Base-by-base conservation (phyloP, 1,284 basidiomycete genomes). In the Mycosarcoma maydis region DNA sequence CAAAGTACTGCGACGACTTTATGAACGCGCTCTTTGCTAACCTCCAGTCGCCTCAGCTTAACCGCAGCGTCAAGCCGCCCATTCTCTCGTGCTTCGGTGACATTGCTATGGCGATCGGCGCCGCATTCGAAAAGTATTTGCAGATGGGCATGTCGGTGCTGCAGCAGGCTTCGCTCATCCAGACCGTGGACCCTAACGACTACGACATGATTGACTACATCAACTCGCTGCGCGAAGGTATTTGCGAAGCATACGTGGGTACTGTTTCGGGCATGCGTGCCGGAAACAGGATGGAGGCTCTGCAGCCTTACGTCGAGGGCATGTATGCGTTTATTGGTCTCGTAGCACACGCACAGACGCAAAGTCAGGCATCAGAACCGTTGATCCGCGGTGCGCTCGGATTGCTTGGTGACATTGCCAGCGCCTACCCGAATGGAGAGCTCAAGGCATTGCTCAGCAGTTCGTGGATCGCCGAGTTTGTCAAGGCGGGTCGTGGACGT, bases 71-170 rank as follows among this genome's bases (percentile, higher is more conserved):
- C 80, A 99, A 99, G 86, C 95, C 98, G 38, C 90, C 91, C 14
- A 93, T 98, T 74, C 85, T 98, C 61, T 90, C 91, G 14, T 94
- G 92, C 83, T 98, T 99, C 78, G 96, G 96, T 32, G 95, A 99
- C 82, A 91, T 99, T 70, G 95, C 94, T 8, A 86, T 98, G 20
- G 94, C 96, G 1, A 90, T 97, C 66, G 93, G 92, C 1, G 76
- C 73, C 23, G 85, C 85, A 11, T 99, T 97, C 82, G 90, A 92
- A 77, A 93, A 93, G 2, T 98, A 91, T 83, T 85, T 97, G 44
- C 88, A 89, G 60, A 92, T 91, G 9, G 92, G 92, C 5, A 94
- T 97, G 92, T 87, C 85, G 42, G 94, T 98, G 23, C 85, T 99
- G 47, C 87, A 88, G 72, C 94, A 98, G 84, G 95, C 95, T 0